Evolutionary conservation across 495 filamentous ascomycete species (phyloP), one percentile per base, ranked within the genome.

Genomic region (Neurospora hispaniola): DNA sequence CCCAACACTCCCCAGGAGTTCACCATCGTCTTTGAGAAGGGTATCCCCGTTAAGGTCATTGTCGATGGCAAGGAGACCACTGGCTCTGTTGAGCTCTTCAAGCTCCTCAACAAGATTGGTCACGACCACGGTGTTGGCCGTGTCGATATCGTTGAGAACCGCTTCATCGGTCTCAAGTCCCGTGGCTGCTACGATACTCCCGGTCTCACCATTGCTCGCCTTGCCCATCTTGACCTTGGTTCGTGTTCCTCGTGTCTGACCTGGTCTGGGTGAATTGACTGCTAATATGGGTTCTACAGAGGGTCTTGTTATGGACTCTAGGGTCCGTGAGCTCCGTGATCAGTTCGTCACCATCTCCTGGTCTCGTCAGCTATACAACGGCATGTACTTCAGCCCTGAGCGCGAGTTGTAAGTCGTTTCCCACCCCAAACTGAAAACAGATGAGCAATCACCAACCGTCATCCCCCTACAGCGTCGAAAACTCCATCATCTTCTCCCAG

Each of bases 131-230:
- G 94, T 79, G 86, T 97, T 73, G 95, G 94, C 75, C 85, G 94
- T 78, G 91, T 97, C 75, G 94, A 97, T 79, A 97, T 97, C 77
- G 94, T 95, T 70, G 94, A 97, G 88, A 76, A 76, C 73, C 75
- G 79, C 9, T 80, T 82, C 75, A 81, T 81, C 74, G 78, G 83
- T 69, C 84, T 96, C 79, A 96, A 97, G 88, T 90, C 87, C 80
- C 89, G 94, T 78, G 94, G 94, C 76, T 97, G 94, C 88, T 97
- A 97, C 85, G 94, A 97, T 80, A 90, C 93, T 70, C 86, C 86
- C 6, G 86, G 75, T 71, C 70, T 93, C 62, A 94, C 92, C 70
- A 88, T 89, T 82, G 85, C 92, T 70, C 89, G 93, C 70, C 83
- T 88, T 71, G 93, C 93, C 54, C 94, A 96, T 83, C 78, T 93